These are phyloP conservation scores for Erigeron canadensis DNA, from an alignment of 129 eudicot species.

Conservation along the genomic window DNA sequence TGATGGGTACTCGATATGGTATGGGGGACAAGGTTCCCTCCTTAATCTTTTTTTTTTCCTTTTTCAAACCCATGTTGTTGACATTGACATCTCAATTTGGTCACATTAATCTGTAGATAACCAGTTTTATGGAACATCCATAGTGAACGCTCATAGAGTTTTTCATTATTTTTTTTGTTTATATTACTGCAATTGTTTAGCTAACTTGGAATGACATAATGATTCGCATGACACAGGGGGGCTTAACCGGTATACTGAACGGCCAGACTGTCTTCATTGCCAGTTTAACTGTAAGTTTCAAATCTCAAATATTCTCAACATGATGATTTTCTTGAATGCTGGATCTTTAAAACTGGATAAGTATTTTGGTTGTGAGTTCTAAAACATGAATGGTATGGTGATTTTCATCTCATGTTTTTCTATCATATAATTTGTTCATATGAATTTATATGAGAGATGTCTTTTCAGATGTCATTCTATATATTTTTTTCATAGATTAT, in stretches of 20 bases:
- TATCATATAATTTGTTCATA: background rate
- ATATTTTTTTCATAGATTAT: background rate
- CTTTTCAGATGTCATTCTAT: background rate
- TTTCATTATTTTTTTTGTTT: background rate
- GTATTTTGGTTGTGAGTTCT: no score
- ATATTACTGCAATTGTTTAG: background rate
- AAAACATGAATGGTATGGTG: no score
- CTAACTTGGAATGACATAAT: constrained; percentile 6
- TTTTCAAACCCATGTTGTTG: no score
- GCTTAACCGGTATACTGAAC: constrained; percentile 64
- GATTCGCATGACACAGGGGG: constrained; percentile 50
- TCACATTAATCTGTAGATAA: background rate
- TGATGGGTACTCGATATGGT: no score
- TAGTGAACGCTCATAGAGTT: background rate
- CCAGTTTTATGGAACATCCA: background rate
- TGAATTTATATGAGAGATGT: no score
- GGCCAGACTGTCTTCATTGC: constrained; percentile 73
- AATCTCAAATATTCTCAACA: no score
- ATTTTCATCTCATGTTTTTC: background rate
- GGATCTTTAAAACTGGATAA: no score
- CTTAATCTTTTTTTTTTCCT: no score
- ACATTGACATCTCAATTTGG: background rate
- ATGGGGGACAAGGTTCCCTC: no score
- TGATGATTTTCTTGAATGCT: no score
- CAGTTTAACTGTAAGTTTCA: constrained; percentile 59